Evolutionary conservation across 1,284 basidiomycete genomes (phyloP).

Genomic region (Meripilus lineatus): DNA sequence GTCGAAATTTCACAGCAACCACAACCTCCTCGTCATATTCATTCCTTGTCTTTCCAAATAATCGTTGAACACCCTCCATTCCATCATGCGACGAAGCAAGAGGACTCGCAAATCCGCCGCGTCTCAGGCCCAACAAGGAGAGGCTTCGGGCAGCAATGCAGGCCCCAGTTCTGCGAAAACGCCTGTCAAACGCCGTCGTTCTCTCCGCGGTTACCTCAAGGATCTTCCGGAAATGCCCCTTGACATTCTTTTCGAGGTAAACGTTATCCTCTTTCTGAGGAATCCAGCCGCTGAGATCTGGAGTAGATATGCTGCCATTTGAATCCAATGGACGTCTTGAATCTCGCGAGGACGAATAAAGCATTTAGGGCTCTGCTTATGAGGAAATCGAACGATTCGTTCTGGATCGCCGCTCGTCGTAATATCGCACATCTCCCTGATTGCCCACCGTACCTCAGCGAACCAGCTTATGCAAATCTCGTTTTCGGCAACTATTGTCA

Average conservation of each 20-base stretch:
- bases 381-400: constrained; percentile 27
- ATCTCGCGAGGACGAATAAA: constrained; percentile 35
- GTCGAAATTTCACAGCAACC: too few species aligned
- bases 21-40: too few species aligned
- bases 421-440: constrained; percentile 19
- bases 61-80: too few species aligned
- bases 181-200: too few species aligned
- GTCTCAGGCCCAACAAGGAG: too few species aligned
- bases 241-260: constrained; percentile 19
- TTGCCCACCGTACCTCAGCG: constrained; percentile 28
- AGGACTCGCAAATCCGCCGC: too few species aligned
- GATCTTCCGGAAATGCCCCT: constrained; percentile 18
- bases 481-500: constrained; percentile 17
- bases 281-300: not conserved
- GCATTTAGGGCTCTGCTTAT: constrained; percentile 33
- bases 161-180: too few species aligned
- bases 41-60: too few species aligned
- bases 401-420: constrained; percentile 37
- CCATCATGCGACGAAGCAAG: too few species aligned
- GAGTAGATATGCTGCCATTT: constrained; percentile 43
- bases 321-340: constrained; percentile 41
- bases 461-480: constrained; percentile 27
- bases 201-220: constrained; percentile 1
- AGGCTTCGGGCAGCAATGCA: too few species aligned
- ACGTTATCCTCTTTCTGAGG: not conserved